Evolutionary conservation across 1,139 yeast genomes (phyloP), one percentile per base, ranked within the genome.

Genomic region (Blastobotrys capitulatus): DNA sequence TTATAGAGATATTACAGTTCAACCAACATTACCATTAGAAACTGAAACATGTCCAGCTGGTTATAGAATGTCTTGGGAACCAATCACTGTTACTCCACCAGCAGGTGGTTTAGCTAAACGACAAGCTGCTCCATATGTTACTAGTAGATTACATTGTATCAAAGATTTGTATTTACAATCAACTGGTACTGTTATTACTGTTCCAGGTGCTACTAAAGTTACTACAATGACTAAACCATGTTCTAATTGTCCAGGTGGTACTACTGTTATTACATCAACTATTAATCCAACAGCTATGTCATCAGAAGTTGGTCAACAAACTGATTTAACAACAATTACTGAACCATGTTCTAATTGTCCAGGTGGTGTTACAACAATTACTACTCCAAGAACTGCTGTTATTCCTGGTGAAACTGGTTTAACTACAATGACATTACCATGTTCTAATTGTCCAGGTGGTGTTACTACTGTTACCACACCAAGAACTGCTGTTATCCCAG

Each of bases 371-470:
- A 42, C 39, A 2, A 29, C 39, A 2, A 32, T 42, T 13, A 29
- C 27, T 18, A 19, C 15, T 6, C 25, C 31, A 9, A n/a, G 12
- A 10, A 13, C 34, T 25, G 6, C 13, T 6, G 27, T 15, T 31
- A 5, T 10, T 38, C 29, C 42, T 18, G 42, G 13, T 5, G 29
- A 34, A 22, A 27, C 43, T 12, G 15, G 18, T 40, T 9, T 40
- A 13, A 15, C 29, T 3, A 42, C 45, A 15, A n/a, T 40, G 10
- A 44, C 47, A 6, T 9, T 26, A 6, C 32, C 47, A 22, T 44
- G 47, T 29, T 27, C 47, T 6, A 20, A 18, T 15, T 44, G 47
- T 19, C 42, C 47, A 12, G 37, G 31, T 9, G 47, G 47, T 3
- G 7, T n/a, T 6, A 37, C 38, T 19, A 31, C 36, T 9, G 25